phyloP scores from a whole-genome alignment of 768 basidiomycete species.

The Mycena filopes region DNA sequence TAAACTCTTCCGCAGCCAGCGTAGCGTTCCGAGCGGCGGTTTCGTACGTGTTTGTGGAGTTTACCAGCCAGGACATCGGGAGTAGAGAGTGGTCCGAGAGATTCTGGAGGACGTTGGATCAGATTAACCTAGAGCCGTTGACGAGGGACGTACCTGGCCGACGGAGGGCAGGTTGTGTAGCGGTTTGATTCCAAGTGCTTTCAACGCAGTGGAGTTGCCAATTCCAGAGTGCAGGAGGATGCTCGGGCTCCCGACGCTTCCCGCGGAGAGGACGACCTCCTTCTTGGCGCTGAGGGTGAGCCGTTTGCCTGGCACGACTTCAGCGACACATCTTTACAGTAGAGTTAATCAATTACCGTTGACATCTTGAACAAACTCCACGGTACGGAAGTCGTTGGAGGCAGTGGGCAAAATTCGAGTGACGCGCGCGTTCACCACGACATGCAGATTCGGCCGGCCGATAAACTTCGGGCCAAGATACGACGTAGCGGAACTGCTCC shows the following conservation, averaged over 20 bases:
- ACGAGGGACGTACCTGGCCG: background rate
- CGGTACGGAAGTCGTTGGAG: slow-evolving; percentile 29
- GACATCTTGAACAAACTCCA: slow-evolving; percentile 30
- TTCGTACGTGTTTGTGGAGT: slow-evolving; percentile 41
- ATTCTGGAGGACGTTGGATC: slow-evolving; percentile 32
- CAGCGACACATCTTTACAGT: slow-evolving; percentile 36
- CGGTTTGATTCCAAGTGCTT: slow-evolving; percentile 5
- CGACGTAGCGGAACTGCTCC: slow-evolving; percentile 39
- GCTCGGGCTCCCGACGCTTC: slow-evolving; percentile 40
- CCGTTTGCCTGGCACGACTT: background rate
- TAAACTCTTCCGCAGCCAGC: slow-evolving; percentile 36
- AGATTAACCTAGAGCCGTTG: too few relatives aligned
- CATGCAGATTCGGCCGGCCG: slow-evolving; percentile 38
- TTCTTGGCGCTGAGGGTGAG: slow-evolving; percentile 36
- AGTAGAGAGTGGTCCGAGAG: slow-evolving; percentile 45
- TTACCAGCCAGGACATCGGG: slow-evolving; percentile 38
- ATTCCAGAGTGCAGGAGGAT: slow-evolving; percentile 14
- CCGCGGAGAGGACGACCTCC: slow-evolving; percentile 45
- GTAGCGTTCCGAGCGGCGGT: slow-evolving; percentile 36
- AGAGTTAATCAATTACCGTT: background rate
- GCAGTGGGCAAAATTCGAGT: slow-evolving; percentile 19
- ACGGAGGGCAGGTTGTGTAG: slow-evolving; percentile 20
- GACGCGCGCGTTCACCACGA: slow-evolving; percentile 36
- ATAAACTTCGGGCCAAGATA: slow-evolving; percentile 38
- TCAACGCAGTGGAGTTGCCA: slow-evolving; percentile 5